A percentile compares a stretch with the other conserved stretches of the same genome.
Conservation (phyloP, 23 red algal species). For the Gracilaria domingensis region DNA sequence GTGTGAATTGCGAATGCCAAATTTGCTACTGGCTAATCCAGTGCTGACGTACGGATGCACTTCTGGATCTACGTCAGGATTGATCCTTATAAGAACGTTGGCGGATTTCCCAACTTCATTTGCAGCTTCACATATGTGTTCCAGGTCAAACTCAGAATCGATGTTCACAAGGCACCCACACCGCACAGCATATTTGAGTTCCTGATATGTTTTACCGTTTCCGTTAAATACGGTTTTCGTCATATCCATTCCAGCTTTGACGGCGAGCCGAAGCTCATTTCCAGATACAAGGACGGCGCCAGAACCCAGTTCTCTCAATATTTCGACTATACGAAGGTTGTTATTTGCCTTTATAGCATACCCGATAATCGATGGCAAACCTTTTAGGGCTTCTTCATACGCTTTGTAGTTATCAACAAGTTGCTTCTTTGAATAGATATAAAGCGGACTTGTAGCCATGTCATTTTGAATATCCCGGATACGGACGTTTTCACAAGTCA, state of each 20-base stretch:
- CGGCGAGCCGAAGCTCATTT: conserved; percentile 86
- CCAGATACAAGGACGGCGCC: conserved; percentile 94
- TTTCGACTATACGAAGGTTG: conserved; percentile 82
- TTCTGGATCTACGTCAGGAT: conserved; percentile 95
- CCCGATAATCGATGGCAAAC: conserved; percentile 90
- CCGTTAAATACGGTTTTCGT: conserved; percentile 93
- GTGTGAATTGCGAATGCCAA: conserved; percentile 96
- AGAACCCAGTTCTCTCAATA: conserved; percentile 66
- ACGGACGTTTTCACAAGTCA: conserved; percentile 82
- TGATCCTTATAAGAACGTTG: conserved; percentile 90
- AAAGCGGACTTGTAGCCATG: conserved; percentile 77
- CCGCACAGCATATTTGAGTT: conserved; percentile 79
- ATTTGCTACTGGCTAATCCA: conserved; percentile 93
- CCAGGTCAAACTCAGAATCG: conserved; percentile 97
- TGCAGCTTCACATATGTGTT: conserved; percentile 77
- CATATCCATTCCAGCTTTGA: conserved; percentile 93
- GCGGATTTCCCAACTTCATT: conserved; percentile 60
- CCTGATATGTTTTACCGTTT: conserved; percentile 88
- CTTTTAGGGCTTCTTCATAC: conserved; percentile 81
- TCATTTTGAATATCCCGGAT: conserved; percentile 82
- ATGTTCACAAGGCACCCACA: conserved; percentile 90
- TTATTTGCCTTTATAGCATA: conserved; percentile 99
- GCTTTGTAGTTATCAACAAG: conserved; percentile 78
- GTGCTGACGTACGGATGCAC: conserved; percentile 96
- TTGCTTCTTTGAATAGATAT: conserved; percentile 89